A percentile compares a stretch with the other conserved stretches of the same genome.
Conservation (phyloP, 2,329 filamentous ascomycete species). For the Colletotrichum sp. region DNA sequence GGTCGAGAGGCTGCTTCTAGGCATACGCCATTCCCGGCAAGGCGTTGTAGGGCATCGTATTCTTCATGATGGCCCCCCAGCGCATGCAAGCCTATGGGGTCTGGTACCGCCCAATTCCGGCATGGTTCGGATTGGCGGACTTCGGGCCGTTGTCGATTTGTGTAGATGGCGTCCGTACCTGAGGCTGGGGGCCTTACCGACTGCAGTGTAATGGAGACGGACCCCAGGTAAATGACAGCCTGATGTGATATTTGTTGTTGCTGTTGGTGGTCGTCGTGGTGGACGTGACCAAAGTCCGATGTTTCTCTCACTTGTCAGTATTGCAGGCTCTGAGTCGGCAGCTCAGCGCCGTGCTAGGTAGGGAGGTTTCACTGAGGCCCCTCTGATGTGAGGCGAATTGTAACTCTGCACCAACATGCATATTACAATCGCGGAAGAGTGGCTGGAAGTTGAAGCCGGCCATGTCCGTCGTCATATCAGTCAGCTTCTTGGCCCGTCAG, state of each 20-base stretch:
- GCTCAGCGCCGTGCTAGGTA: neutral
- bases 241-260: neutral
- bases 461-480: neutral
- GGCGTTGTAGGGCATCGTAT: neutral
- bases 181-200: neutral
- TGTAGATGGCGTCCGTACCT: neutral
- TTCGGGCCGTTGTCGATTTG: neutral
- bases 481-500: conserved; percentile 11
- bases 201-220: neutral
- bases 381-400: neutral
- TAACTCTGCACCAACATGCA: conserved; percentile 1
- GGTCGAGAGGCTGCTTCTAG: neutral
- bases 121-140: neutral
- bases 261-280: too few relatives aligned
- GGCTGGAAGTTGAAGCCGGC: neutral
- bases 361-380: neutral
- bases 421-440: neutral
- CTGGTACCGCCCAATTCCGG: neutral
- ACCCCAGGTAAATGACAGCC: neutral
- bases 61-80: neutral
- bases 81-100: neutral
- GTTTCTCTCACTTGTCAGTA: neutral
- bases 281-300: neutral
- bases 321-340: neutral
- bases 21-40: neutral